Evolutionary conservation across 345 rosid species (phyloP).

Genomic region (Salix arbutifolia): DNA sequence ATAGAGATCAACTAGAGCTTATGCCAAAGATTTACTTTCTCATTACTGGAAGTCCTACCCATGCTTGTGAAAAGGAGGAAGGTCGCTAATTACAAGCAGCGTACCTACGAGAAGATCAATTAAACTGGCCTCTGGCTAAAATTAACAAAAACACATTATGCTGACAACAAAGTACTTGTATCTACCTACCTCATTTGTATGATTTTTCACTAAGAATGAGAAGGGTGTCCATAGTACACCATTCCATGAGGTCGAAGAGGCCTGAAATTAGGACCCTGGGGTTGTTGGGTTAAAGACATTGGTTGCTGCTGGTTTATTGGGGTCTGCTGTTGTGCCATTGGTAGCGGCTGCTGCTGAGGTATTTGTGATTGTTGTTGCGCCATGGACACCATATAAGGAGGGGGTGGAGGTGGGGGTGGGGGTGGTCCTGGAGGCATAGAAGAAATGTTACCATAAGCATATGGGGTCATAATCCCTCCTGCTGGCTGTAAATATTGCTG

Average conservation of each 20-base stretch:
- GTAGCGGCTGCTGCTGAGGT: slow-evolving; percentile 41
- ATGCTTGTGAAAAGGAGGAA: too few relatives aligned
- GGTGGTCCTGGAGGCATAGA: slow-evolving; percentile 59
- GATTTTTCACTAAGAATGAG: slow-evolving; percentile 45
- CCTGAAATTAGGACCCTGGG: slow-evolving; percentile 47
- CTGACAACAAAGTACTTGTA: slow-evolving; percentile 1
- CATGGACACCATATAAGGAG: slow-evolving; percentile 32
- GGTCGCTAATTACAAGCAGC: too few relatives aligned
- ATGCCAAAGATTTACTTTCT: too few relatives aligned
- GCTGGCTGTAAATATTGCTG: slow-evolving; percentile 60
- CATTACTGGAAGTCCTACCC: too few relatives aligned
- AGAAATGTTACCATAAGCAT: slow-evolving; percentile 54
- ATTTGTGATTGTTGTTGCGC: slow-evolving; percentile 36
- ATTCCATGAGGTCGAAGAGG: slow-evolving; percentile 71
- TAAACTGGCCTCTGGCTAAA: too few relatives aligned
- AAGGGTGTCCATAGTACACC: slow-evolving; percentile 55
- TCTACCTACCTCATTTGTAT: slow-evolving; percentile 11
- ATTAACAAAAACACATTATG: slow-evolving; percentile 3
- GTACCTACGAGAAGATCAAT: too few relatives aligned
- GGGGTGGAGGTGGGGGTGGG: slow-evolving; percentile 35
- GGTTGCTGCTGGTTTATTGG: slow-evolving; percentile 28
- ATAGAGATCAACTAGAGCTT: too few relatives aligned
- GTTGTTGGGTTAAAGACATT: slow-evolving; percentile 32
- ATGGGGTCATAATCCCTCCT: slow-evolving; percentile 45
- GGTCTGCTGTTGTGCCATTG: slow-evolving; percentile 24